Percentiles rank a stretch among this genome's conserved stretches.
phyloP scores from a whole-genome alignment of 768 basidiomycete species.

The Boletus rubescentipes region DNA sequence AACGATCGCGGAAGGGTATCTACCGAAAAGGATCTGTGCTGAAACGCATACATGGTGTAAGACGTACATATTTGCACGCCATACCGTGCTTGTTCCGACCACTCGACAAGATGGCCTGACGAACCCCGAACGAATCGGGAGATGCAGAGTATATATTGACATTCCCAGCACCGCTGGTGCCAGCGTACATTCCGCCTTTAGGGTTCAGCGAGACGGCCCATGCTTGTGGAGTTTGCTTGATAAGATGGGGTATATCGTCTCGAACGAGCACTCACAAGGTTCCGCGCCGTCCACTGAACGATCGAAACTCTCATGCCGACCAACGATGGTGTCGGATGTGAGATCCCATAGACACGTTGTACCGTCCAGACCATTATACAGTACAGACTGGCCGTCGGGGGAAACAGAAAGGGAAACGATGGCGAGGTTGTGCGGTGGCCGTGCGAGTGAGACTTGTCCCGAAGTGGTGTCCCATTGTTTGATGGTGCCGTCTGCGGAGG shows the following conservation, averaged over 20 bases:
- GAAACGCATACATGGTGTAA: not conserved
- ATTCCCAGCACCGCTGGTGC: conserved; percentile 70
- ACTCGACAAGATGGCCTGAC: conserved; percentile 55
- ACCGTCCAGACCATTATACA: conserved; percentile 86
- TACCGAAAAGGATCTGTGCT: not conserved
- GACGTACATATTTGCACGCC: conserved; percentile 65
- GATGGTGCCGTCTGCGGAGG: conserved; percentile 76
- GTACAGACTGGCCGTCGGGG: conserved; percentile 58
- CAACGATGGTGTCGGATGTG: conserved; percentile 55
- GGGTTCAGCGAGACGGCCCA: conserved; percentile 88
- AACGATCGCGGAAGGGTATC: not conserved
- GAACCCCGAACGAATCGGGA: conserved; percentile 63
- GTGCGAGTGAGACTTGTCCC: conserved; percentile 59
- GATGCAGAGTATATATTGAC: conserved; percentile 72
- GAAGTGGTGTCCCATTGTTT: conserved; percentile 70
- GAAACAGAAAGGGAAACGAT: conserved; percentile 78
- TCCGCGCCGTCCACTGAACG: conserved; percentile 57
- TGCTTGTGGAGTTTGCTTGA: conserved; percentile 41
- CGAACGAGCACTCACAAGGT: conserved; percentile 53
- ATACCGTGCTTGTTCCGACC: conserved; percentile 79
- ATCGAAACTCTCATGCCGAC: conserved; percentile 71
- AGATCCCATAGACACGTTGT: conserved; percentile 77
- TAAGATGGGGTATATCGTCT: not conserved
- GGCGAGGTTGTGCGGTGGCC: conserved; percentile 79
- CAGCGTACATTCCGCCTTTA: conserved; percentile 67